phyloP scores from a whole-genome alignment of 345 rosid species.

The Abelmoschus esculentus region DNA sequence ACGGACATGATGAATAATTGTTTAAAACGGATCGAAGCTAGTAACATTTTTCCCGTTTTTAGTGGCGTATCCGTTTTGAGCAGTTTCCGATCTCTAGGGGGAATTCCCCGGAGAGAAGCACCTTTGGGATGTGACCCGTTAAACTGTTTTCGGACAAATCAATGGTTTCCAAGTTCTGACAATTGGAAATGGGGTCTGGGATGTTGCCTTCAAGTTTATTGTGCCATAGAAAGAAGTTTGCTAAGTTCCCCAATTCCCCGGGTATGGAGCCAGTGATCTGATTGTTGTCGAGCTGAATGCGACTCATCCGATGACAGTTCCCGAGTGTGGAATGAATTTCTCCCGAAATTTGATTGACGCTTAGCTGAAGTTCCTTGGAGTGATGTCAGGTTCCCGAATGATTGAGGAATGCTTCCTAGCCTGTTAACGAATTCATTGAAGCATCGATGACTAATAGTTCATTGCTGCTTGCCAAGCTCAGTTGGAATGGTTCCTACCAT shows the following conservation, averaged over 20 bases:
- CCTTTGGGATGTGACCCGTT: conserved; percentile 64
- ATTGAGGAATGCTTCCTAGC: conserved; percentile 54
- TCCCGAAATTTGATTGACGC: conserved; percentile 69
- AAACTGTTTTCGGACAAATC: conserved; percentile 68
- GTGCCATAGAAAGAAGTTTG: conserved; percentile 69
- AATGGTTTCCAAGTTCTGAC: conserved; percentile 58
- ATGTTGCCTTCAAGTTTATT: conserved; percentile 69
- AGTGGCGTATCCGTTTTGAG: not conserved
- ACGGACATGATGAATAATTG: too few species aligned
- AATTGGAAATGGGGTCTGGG: conserved; percentile 48
- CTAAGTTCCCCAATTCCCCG: conserved; percentile 42
- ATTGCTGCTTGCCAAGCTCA: conserved; percentile 56
- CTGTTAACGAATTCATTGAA: conserved; percentile 63
- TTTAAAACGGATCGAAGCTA: too few species aligned
- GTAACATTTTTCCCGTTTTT: too few species aligned
- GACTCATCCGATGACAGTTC: conserved; percentile 43
- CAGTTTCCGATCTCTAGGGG: conserved; percentile 54
- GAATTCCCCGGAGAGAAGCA: conserved; percentile 57
- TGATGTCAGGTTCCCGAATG: conserved; percentile 42
- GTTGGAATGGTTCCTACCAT: conserved; percentile 63
- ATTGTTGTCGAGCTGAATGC: conserved; percentile 64
- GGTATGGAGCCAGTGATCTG: conserved; percentile 68
- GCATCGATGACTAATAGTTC: conserved; percentile 49
- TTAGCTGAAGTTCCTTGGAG: conserved; percentile 65
- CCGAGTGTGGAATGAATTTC: conserved; percentile 50